Conservation (phyloP, 768 basidiomycete species). For the Candolleomyces eurysporus region DNA sequence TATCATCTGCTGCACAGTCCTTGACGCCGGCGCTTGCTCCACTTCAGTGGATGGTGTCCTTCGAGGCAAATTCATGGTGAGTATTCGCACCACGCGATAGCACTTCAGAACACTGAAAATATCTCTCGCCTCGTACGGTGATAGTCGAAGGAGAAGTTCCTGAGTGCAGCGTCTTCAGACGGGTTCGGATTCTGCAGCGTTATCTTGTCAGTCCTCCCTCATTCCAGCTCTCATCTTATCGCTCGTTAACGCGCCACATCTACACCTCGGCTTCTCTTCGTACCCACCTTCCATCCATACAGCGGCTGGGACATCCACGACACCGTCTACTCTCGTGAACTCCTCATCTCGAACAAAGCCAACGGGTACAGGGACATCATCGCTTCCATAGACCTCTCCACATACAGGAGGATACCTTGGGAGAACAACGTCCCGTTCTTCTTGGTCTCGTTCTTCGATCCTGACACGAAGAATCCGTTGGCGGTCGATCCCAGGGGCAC, state of each 20-base stretch:
- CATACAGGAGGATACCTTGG: slow-evolving; percentile 89
- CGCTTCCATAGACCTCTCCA: slow-evolving; percentile 83
- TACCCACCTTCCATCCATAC: neutral
- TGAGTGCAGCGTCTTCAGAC: slow-evolving; percentile 72
- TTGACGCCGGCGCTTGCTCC: no score
- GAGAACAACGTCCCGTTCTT: slow-evolving; percentile 92
- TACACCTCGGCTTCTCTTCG: neutral
- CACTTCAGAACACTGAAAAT: no score
- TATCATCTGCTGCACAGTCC: neutral
- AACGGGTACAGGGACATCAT: slow-evolving; percentile 93
- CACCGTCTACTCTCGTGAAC: slow-evolving; percentile 75
- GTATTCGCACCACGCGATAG: slow-evolving; percentile 10
- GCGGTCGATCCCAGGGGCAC: slow-evolving; percentile 86
- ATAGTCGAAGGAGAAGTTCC: slow-evolving; percentile 89
- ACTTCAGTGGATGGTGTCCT: slow-evolving; percentile 84
- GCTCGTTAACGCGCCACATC: neutral
- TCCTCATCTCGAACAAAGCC: slow-evolving; percentile 84
- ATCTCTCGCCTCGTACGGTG: neutral
- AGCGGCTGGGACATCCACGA: slow-evolving; percentile 96
- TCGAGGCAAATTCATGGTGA: slow-evolving; percentile 91
- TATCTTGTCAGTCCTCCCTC: slow-evolving; percentile 61
- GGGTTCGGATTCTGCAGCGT: slow-evolving; percentile 95
- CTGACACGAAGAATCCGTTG: slow-evolving; percentile 75
- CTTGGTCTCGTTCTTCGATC: slow-evolving; percentile 86
- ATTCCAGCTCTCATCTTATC: slow-evolving; percentile 5